A percentile compares a stretch with the other conserved stretches of the same genome.
These are phyloP conservation scores for Komagataella pastoris DNA, from an alignment of 805 yeast genomes.

Conservation along the genomic window DNA sequence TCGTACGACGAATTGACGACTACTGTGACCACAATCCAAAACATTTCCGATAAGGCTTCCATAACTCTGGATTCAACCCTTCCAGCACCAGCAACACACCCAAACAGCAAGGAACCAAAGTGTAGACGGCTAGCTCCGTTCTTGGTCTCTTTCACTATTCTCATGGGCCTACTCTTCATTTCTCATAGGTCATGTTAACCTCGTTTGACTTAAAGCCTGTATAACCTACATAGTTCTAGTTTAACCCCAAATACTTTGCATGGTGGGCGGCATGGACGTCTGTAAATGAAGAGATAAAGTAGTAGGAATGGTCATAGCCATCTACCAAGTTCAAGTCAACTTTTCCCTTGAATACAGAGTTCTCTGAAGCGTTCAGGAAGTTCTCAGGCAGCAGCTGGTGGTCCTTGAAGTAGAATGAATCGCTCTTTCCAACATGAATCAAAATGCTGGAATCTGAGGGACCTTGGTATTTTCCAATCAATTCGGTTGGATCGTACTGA, in stretches of 20 bases:
- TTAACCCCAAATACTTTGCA: conserved; percentile 35
- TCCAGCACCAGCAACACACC: background rate
- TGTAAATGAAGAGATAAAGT: conserved; percentile 67
- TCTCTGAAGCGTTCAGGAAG: conserved; percentile 46
- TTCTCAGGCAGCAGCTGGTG: conserved; percentile 65
- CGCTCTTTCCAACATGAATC: conserved; percentile 74
- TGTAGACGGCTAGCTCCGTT: no score
- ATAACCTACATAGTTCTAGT: background rate
- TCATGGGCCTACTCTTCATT: background rate
- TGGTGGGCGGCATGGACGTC: conserved; percentile 80
- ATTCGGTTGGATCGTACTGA: conserved; percentile 73
- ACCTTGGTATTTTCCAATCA: conserved; percentile 46
- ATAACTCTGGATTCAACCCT: background rate
- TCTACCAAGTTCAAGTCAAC: conserved; percentile 52
- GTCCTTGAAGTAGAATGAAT: conserved; percentile 43
- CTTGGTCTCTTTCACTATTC: background rate
- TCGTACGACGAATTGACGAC: background rate
- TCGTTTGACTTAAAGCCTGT: background rate
- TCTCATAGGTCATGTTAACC: background rate
- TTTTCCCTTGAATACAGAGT: conserved; percentile 43
- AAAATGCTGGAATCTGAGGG: conserved; percentile 39
- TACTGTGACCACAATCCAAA: background rate
- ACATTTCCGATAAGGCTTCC: background rate
- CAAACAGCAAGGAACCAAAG: no score
- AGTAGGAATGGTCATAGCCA: conserved; percentile 88